phyloP scores from a whole-genome alignment of 2,329 filamentous ascomycete genomes.

The Aureobasidium namibiae region DNA sequence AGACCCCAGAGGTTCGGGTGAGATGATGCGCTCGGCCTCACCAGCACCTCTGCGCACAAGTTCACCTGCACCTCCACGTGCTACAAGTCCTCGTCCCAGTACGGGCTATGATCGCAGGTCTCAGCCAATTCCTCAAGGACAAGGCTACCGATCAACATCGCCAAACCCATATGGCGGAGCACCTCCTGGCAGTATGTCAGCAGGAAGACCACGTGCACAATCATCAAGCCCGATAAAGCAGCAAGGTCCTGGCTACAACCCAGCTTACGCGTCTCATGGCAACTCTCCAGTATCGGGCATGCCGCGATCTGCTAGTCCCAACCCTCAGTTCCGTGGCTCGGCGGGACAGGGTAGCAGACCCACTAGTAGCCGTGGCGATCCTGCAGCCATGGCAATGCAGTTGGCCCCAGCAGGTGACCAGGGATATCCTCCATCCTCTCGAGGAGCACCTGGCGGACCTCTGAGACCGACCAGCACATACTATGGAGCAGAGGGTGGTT shows the following conservation, averaged over 20 bases:
- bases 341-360: constrained; percentile 28
- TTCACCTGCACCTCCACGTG: constrained; percentile 34
- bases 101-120: constrained; percentile 19
- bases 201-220: constrained; percentile 26
- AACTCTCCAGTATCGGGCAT: constrained; percentile 29
- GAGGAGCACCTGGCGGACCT: constrained; percentile 20
- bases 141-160: constrained; percentile 43
- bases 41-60: constrained; percentile 56
- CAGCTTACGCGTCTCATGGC: constrained; percentile 28
- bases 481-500: constrained; percentile 29
- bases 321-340: constrained; percentile 19
- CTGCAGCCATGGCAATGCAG: constrained; percentile 36
- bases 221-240: constrained; percentile 36
- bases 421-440: constrained; percentile 33
- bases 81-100: constrained; percentile 7
- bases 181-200: constrained; percentile 15
- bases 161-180: constrained; percentile 54
- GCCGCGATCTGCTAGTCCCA: constrained; percentile 32
- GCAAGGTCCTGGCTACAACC: constrained; percentile 23
- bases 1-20: constrained; percentile 28
- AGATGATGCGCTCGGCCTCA: constrained; percentile 47
- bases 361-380: constrained; percentile 33
- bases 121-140: constrained; percentile 27
- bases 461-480: constrained; percentile 36
- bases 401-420: constrained; percentile 34